A percentile compares a stretch with the other conserved stretches of the same genome.
These are phyloP conservation scores for Tulasnella sp. DNA, from an alignment of 768 basidiomycete species.

Conservation along the genomic window DNA sequence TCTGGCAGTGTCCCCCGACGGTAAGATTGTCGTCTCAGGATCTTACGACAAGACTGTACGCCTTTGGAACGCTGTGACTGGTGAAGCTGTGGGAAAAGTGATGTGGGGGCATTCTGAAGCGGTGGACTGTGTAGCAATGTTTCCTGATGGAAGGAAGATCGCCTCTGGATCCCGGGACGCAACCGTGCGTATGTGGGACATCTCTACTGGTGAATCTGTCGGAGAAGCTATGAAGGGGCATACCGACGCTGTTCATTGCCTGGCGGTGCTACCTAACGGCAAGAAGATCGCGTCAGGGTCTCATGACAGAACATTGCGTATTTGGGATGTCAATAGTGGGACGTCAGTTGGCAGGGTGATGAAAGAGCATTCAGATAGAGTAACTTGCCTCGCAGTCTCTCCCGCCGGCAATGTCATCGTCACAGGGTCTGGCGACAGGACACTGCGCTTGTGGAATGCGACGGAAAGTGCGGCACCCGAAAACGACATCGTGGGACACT, in stretches of 20 bases:
- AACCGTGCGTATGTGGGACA: neutral
- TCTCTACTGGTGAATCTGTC: neutral
- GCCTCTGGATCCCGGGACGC: neutral
- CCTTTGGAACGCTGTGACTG: slow-evolving; percentile 14
- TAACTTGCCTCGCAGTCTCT: neutral
- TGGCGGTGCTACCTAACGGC: neutral
- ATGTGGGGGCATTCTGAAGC: neutral
- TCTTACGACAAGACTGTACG: slow-evolving; percentile 12
- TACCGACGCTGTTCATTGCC: neutral
- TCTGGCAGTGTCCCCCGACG: slow-evolving; percentile 16
- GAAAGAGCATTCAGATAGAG: neutral
- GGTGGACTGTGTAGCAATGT: neutral
- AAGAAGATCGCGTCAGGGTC: neutral
- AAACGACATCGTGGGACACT: too few relatives aligned
- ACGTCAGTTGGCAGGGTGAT: neutral
- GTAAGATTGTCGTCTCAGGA: slow-evolving; percentile 2
- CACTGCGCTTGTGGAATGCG: slow-evolving; percentile 1
- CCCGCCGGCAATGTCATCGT: neutral
- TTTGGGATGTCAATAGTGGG: neutral
- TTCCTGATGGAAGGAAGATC: neutral
- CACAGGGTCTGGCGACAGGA: neutral
- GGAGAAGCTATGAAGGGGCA: neutral
- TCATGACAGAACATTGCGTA: neutral
- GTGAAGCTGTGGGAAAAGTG: neutral
- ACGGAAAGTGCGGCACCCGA: too few relatives aligned